These are phyloP conservation scores for Botrytis fabae DNA, from an alignment of 2,329 filamentous ascomycete species.

Conservation along the genomic window DNA sequence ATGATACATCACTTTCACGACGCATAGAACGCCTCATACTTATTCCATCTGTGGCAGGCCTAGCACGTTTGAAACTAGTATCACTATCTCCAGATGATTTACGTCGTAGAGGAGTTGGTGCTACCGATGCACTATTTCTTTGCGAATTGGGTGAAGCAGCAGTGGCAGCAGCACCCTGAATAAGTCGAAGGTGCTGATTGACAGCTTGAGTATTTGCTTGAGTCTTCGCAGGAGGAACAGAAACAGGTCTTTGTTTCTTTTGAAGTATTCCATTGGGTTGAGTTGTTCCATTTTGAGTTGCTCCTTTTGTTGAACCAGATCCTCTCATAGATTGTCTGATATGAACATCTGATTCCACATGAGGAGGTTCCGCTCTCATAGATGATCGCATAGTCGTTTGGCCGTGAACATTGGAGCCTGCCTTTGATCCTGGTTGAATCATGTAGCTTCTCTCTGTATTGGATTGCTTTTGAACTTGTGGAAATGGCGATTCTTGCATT, in stretches of 20 bases:
- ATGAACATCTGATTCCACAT: slow-evolving; percentile 32
- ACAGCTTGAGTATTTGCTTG: slow-evolving; percentile 29
- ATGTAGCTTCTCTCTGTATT: slow-evolving; percentile 43
- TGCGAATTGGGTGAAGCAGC: slow-evolving; percentile 25
- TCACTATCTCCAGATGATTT: slow-evolving; percentile 67
- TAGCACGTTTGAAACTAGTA: slow-evolving; percentile 76
- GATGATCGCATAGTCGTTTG: slow-evolving; percentile 48
- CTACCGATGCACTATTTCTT: slow-evolving; percentile 19
- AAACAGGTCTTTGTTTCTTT: slow-evolving; percentile 42
- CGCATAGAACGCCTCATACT: slow-evolving; percentile 77
- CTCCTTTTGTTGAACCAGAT: slow-evolving; percentile 31
- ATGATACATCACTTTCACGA: slow-evolving; percentile 38
- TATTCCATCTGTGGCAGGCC: slow-evolving; percentile 51
- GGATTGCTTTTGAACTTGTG: slow-evolving; percentile 30
- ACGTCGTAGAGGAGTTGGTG: slow-evolving; percentile 47
- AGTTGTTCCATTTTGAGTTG: slow-evolving; percentile 31
- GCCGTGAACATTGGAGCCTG: slow-evolving; percentile 35
- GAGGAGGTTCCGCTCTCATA: slow-evolving; percentile 44
- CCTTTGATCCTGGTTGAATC: slow-evolving; percentile 42
- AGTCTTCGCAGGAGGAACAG: slow-evolving; percentile 28
- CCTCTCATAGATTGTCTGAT: slow-evolving; percentile 40
- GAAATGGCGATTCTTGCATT: background rate
- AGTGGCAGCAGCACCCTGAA: slow-evolving; percentile 31
- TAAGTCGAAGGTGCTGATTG: slow-evolving; percentile 31
- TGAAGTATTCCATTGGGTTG: slow-evolving; percentile 39